Conservation (phyloP, 768 basidiomycete genomes). For the Amanita rimosa region DNA sequence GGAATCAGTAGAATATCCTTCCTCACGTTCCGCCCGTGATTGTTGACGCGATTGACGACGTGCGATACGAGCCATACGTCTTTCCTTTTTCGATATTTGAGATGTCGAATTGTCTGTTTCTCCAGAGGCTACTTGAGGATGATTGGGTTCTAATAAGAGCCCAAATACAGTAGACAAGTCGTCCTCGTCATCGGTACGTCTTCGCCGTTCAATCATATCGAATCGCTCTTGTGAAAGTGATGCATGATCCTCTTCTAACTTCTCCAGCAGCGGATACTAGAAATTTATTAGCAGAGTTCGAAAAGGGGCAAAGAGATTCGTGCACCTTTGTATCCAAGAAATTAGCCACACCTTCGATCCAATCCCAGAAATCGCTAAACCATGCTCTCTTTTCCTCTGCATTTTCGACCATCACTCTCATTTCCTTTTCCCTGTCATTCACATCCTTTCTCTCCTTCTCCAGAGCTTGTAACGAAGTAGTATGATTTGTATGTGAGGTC, state of each 20-base stretch:
- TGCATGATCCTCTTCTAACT: slow-evolving; percentile 63
- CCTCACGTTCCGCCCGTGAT: slow-evolving; percentile 29
- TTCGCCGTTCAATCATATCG: slow-evolving; percentile 57
- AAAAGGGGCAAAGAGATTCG: slow-evolving; percentile 5
- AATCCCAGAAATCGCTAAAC: slow-evolving; percentile 70
- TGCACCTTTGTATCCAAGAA: slow-evolving; percentile 82
- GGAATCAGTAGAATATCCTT: slow-evolving; percentile 85
- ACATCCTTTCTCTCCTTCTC: slow-evolving; percentile 54
- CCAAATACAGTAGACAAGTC: slow-evolving; percentile 68
- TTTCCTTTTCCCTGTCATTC: slow-evolving; percentile 56
- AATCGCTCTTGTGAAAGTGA: slow-evolving; percentile 66
- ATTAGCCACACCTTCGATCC: slow-evolving; percentile 73
- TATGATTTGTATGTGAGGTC: slow-evolving; percentile 56
- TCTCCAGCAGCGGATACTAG: slow-evolving; percentile 71
- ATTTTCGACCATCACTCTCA: slow-evolving; percentile 61
- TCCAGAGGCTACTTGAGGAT: slow-evolving; percentile 9
- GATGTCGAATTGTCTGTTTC: neutral
- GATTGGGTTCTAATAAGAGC: slow-evolving; percentile 18
- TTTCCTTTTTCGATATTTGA: slow-evolving; percentile 38
- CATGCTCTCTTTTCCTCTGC: slow-evolving; percentile 76
- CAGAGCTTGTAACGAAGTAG: slow-evolving; percentile 42
- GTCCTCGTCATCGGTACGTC: slow-evolving; percentile 68
- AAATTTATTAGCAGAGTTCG: neutral
- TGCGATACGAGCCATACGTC: slow-evolving; percentile 44
- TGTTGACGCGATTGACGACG: slow-evolving; percentile 38